Conservation (phyloP, 164 flowering plant species). For the Hamamelis virginiana region DNA sequence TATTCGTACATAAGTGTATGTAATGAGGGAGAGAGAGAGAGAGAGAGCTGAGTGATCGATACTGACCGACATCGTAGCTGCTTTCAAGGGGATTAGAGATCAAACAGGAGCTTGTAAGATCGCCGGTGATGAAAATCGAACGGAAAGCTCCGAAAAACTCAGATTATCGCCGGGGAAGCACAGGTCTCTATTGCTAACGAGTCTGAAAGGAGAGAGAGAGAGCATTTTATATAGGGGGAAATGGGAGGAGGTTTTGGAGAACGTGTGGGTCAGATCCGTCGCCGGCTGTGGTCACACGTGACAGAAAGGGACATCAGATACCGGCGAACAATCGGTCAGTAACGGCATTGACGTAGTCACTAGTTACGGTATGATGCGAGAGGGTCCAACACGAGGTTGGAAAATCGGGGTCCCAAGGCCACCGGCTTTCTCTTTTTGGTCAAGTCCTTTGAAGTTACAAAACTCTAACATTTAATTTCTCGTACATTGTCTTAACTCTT, state of each 20-base stretch:
- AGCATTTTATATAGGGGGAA: neutral
- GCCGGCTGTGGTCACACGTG: neutral
- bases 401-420: no score
- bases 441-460: no score
- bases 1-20: neutral
- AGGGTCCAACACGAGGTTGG: no score
- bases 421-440: no score
- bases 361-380: no score
- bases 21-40: neutral
- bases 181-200: neutral
- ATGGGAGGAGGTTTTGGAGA: neutral
- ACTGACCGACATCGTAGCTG: constrained; percentile 3
- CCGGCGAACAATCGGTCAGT: neutral
- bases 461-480: no score
- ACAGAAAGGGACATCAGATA: neutral
- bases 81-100: neutral
- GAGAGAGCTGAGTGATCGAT: neutral
- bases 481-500: no score
- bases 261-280: neutral
- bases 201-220: neutral
- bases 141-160: neutral
- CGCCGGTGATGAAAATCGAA: neutral
- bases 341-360: neutral
- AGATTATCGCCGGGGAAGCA: neutral
- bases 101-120: neutral